A percentile compares a stretch with the other conserved stretches of the same genome.
phyloP scores from a whole-genome alignment of 2,329 filamentous ascomycete genomes.

The Epichloe amarillans region DNA sequence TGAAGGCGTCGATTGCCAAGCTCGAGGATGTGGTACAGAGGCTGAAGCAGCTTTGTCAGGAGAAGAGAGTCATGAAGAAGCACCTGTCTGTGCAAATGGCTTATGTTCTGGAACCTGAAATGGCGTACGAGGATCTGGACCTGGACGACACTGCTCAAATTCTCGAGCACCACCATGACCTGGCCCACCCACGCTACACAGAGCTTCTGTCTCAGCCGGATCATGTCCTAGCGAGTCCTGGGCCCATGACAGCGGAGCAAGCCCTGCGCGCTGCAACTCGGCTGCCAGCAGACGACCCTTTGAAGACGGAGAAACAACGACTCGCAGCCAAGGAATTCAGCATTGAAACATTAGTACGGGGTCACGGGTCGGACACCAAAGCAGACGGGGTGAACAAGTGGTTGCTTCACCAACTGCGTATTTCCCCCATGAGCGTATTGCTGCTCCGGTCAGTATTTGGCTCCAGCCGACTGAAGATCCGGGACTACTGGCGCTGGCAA shows the following conservation, averaged over 20 bases:
- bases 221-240: constrained; percentile 25
- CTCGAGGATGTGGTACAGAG: constrained; percentile 20
- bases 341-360: constrained; percentile 29
- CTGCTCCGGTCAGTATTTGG: constrained; percentile 25
- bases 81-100: constrained; percentile 26
- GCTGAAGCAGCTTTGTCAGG: constrained; percentile 27
- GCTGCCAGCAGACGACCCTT: constrained; percentile 23
- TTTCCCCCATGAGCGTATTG: constrained; percentile 31
- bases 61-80: constrained; percentile 28
- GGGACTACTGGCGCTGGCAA: constrained; percentile 22
- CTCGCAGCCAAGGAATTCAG: constrained; percentile 34
- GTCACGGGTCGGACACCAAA: constrained; percentile 23
- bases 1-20: constrained; percentile 19
- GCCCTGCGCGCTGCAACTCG: constrained; percentile 26
- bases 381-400: constrained; percentile 35
- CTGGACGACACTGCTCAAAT: constrained; percentile 20
- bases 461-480: constrained; percentile 18
- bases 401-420: constrained; percentile 37
- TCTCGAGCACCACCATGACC: constrained; percentile 11
- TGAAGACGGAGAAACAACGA: constrained; percentile 21
- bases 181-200: constrained; percentile 29
- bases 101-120: constrained; percentile 25
- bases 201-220: constrained; percentile 35
- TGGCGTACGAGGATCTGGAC: constrained; percentile 27
- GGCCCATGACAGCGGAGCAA: constrained; percentile 26